Percentiles rank a stretch among this genome's conserved stretches.
Conservation (phyloP, 768 basidiomycete species). For the Kwoniella sp. region DNA sequence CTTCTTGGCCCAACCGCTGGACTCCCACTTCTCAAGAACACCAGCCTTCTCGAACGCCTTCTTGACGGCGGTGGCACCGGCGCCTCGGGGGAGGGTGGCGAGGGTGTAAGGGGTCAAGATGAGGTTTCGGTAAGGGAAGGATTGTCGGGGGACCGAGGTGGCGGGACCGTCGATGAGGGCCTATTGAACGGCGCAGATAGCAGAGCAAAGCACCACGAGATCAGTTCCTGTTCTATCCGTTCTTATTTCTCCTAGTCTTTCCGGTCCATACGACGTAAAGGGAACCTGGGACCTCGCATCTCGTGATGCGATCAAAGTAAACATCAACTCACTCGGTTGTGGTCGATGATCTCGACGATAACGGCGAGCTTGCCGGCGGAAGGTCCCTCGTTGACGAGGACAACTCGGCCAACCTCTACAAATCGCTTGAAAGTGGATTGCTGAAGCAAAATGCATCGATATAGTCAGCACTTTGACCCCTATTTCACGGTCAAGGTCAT, state of each 20-base stretch:
- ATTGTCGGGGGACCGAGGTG: conserved; percentile 87
- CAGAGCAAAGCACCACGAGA: background rate
- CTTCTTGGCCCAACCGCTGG: conserved; percentile 84
- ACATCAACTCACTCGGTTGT: conserved; percentile 77
- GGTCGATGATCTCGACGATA: conserved; percentile 97
- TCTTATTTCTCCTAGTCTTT: background rate
- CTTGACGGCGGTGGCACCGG: conserved; percentile 77
- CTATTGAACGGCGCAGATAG: conserved; percentile 58
- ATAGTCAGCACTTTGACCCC: background rate
- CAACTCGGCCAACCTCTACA: conserved; percentile 97
- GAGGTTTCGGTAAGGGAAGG: conserved; percentile 88
- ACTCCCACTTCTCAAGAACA: conserved; percentile 83
- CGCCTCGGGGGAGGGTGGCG: conserved; percentile 80
- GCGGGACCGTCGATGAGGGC: conserved; percentile 94
- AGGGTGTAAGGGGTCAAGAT: conserved; percentile 84
- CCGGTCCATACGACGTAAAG: background rate
- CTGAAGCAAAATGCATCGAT: conserved; percentile 18
- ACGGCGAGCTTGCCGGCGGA: conserved; percentile 86
- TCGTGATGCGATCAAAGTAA: too few species aligned
- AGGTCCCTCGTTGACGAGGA: conserved; percentile 89
- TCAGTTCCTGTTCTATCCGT: background rate
- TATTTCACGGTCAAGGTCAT: background rate
- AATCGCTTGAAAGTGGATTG: conserved; percentile 77
- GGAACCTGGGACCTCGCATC: background rate
- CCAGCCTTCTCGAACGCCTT: conserved; percentile 86